Percentiles rank a stretch among this genome's conserved stretches.
These are phyloP conservation scores for Aspergillus mulundensis DNA, from an alignment of 495 filamentous ascomycete species.

Conservation along the genomic window DNA sequence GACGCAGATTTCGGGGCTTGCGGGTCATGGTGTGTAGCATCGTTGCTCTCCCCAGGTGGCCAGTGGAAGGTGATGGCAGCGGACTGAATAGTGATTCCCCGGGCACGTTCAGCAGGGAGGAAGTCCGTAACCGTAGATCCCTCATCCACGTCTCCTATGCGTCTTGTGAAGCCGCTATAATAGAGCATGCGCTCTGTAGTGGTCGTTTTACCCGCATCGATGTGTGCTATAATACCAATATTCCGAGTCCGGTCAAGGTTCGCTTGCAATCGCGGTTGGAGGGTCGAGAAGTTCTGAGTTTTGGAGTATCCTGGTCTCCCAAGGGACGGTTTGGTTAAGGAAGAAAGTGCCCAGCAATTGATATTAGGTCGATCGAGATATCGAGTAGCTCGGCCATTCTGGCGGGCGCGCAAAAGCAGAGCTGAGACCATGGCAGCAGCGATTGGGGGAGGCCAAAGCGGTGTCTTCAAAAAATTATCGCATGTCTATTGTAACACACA, in stretches of 20 bases:
- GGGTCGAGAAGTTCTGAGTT: slow-evolving; percentile 27
- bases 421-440: slow-evolving; percentile 30
- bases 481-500: neutral
- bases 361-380: neutral
- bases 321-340: neutral
- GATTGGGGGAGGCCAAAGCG: slow-evolving; percentile 8
- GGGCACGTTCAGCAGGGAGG: slow-evolving; percentile 84
- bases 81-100: slow-evolving; percentile 97
- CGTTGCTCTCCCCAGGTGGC: slow-evolving; percentile 48
- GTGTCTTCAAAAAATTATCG: slow-evolving; percentile 8
- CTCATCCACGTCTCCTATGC: slow-evolving; percentile 95
- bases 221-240: slow-evolving; percentile 98
- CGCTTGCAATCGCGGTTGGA: slow-evolving; percentile 19
- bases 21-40: slow-evolving; percentile 10
- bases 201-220: slow-evolving; percentile 98
- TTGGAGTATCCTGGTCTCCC: slow-evolving; percentile 5
- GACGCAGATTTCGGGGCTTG: slow-evolving; percentile 33
- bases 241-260: slow-evolving; percentile 68
- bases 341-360: slow-evolving; percentile 9
- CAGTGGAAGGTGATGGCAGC: slow-evolving; percentile 95
- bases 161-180: slow-evolving; percentile 83
- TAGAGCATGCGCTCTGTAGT: slow-evolving; percentile 99
- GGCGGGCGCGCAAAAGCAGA: slow-evolving; percentile 32
- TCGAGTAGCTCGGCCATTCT: slow-evolving; percentile 23
- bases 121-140: slow-evolving; percentile 98